Conservation (phyloP, 495 filamentous ascomycete genomes). For the Xylaria flabelliformis region DNA sequence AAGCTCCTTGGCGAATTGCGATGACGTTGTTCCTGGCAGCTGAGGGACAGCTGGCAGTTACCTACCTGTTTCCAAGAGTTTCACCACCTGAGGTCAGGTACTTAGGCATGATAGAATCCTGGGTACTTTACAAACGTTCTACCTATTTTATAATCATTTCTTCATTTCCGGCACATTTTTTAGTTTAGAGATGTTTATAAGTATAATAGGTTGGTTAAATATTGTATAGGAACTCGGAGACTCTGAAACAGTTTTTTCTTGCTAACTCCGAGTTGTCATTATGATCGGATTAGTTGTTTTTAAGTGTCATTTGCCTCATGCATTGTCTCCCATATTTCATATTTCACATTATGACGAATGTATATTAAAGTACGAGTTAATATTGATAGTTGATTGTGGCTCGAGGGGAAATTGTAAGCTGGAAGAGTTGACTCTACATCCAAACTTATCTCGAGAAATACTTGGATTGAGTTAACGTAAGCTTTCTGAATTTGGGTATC, state of each 20-base stretch:
- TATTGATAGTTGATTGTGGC: neutral
- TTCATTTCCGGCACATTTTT: neutral
- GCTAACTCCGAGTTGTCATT: neutral
- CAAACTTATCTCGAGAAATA: neutral
- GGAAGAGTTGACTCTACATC: neutral
- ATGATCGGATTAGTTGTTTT: neutral
- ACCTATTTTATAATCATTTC: neutral
- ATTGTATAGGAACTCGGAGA: too few relatives aligned
- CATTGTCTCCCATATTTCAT: neutral
- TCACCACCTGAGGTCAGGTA: too few relatives aligned
- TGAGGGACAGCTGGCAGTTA: neutral
- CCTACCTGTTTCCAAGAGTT: too few relatives aligned
- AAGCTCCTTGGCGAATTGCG: slow-evolving; percentile 5
- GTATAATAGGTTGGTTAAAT: too few relatives aligned
- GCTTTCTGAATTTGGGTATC: slow-evolving; percentile 1
- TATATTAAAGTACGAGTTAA: neutral
- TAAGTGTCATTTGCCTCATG: neutral
- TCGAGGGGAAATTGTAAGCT: neutral
- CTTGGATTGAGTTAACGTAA: neutral
- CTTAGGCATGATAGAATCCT: too few relatives aligned
- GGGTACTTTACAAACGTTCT: too few relatives aligned
- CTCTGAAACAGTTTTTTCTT: neutral
- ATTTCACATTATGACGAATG: neutral
- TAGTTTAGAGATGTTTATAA: neutral
- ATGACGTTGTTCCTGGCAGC: slow-evolving; percentile 11